Evolutionary conservation across 192 early-diverging fungal genomes (phyloP).

Genomic region (Coemansia sp.): DNA sequence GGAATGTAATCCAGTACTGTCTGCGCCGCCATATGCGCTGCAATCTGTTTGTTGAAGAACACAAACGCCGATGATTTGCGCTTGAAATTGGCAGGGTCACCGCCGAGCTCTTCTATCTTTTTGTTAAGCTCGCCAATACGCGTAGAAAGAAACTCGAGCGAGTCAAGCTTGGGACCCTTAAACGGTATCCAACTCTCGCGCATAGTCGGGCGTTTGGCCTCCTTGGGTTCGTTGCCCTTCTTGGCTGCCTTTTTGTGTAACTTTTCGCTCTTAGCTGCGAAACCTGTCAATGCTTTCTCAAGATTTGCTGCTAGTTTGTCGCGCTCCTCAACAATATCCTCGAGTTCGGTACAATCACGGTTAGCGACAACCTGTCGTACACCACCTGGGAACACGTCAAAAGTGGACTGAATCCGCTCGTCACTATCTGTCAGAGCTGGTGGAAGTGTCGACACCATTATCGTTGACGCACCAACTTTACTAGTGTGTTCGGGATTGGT

Average conservation of each 20-base stretch:
- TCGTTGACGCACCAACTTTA: conserved; percentile 63
- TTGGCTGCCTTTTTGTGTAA: conserved; percentile 37
- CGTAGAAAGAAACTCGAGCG: conserved; percentile 50
- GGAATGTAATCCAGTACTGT: conserved; percentile 66
- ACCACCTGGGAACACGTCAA: conserved; percentile 71
- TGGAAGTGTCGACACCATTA: conserved; percentile 77
- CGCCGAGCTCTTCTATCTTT: conserved; percentile 53
- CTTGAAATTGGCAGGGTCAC: conserved; percentile 29
- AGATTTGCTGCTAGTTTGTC: conserved; percentile 54
- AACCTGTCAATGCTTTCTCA: conserved; percentile 59
- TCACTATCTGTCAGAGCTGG: conserved; percentile 56
- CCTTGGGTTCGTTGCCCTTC: conserved; percentile 26
- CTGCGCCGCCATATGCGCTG: conserved; percentile 80
- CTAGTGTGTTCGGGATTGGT: conserved; percentile 56
- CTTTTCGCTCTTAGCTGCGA: conserved; percentile 56
- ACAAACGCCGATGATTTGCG: conserved; percentile 81
- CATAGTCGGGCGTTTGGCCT: conserved; percentile 58
- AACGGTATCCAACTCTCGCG: conserved; percentile 53
- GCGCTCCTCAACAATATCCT: conserved; percentile 59
- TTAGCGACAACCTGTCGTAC: conserved; percentile 69
- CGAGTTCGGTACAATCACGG: conserved; percentile 62
- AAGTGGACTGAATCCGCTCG: conserved; percentile 56
- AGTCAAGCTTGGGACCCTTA: conserved; percentile 67
- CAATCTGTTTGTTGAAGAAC: conserved; percentile 75
- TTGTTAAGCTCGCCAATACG: conserved; percentile 46